Base-by-base conservation (phyloP, 805 yeast genomes). In the Sugiyamaella floridensis region DNA sequence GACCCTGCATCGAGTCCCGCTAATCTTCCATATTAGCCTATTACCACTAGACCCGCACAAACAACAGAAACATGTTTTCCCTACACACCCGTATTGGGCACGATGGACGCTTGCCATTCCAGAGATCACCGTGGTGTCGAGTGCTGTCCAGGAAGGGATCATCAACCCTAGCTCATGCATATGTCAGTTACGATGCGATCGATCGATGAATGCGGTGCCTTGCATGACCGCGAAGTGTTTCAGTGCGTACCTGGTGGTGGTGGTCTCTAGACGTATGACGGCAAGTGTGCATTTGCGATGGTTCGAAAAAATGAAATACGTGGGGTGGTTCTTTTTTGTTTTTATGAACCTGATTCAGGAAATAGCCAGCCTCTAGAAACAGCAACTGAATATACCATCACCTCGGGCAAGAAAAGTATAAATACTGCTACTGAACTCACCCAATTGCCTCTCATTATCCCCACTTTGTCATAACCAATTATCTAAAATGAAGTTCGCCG, bases 401-500 rank as follows among this genome's bases (percentile, higher is more conserved):
- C 26, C 26, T 22, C 26, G 26, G 26, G 26, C 3, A 3, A 22
- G 26, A 22, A 32, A 10, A 32, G 4, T 32, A 32, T 32, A 32
- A 32, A 32, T 32, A 32, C 37, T 4, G 37, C 37, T 32, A 14
- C n/a, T 5, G 9, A 10, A 32, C n/a, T 14, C 37, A 22, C 26
- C 9, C 37, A 11, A 32, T 11, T 32, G 9, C 12, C n/a, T 32
- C 37, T 14, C n/a, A 10, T 11, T 4, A 11, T 14, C 37, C 9
- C n/a, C n/a, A 32, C 37, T 14, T 32, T n/a, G n/a, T 14, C 12
- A 32, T 32, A 11, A 4, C 37, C 37, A n/a, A 29, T 11, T 29
- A 12, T 29, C 15, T 34, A 56, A 29, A 48, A 56, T 56, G 59
- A 51, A 56, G 58, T 51, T 55, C 40, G 12, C 58, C 12, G 43